Evolutionary conservation across 1,284 basidiomycete genomes (phyloP).

Genomic region (Cryptococcus maquisensis): DNA sequence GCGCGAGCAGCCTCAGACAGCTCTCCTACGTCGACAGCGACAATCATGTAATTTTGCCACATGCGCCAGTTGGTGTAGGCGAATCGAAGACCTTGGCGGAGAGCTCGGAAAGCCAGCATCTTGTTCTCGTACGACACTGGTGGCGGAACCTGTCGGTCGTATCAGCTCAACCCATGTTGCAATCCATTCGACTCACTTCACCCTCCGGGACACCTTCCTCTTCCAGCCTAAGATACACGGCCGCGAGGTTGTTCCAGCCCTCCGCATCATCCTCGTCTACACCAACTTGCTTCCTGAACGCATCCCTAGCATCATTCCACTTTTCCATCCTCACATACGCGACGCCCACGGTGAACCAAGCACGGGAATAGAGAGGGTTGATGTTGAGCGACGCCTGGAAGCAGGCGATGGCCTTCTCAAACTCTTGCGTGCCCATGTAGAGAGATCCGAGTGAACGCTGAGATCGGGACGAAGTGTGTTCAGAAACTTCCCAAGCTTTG

Average conservation of each 20-base stretch:
- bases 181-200: slow-evolving; percentile 20
- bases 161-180: neutral
- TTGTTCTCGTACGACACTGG: slow-evolving; percentile 59
- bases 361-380: slow-evolving; percentile 78
- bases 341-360: slow-evolving; percentile 96
- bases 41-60: slow-evolving; percentile 97
- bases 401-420: slow-evolving; percentile 61
- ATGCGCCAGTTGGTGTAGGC: slow-evolving; percentile 93
- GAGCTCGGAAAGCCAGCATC: slow-evolving; percentile 86
- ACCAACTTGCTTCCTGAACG: slow-evolving; percentile 78
- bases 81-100: slow-evolving; percentile 80
- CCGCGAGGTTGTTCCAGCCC: slow-evolving; percentile 97
- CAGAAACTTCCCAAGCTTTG: slow-evolving; percentile 78
- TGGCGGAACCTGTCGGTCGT: slow-evolving; percentile 10
- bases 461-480: slow-evolving; percentile 74
- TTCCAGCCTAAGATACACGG: slow-evolving; percentile 81
- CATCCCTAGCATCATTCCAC: slow-evolving; percentile 77
- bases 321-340: slow-evolving; percentile 72
- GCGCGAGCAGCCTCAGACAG: slow-evolving; percentile 82
- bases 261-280: slow-evolving; percentile 96
- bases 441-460: slow-evolving; percentile 86
- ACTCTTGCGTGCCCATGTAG: slow-evolving; percentile 68
- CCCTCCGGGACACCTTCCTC: slow-evolving; percentile 41
- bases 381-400: slow-evolving; percentile 73
- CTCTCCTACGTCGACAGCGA: slow-evolving; percentile 89